These are phyloP conservation scores for Ligustrum vulgare DNA, from an alignment of 257 asterid species.

Conservation along the genomic window DNA sequence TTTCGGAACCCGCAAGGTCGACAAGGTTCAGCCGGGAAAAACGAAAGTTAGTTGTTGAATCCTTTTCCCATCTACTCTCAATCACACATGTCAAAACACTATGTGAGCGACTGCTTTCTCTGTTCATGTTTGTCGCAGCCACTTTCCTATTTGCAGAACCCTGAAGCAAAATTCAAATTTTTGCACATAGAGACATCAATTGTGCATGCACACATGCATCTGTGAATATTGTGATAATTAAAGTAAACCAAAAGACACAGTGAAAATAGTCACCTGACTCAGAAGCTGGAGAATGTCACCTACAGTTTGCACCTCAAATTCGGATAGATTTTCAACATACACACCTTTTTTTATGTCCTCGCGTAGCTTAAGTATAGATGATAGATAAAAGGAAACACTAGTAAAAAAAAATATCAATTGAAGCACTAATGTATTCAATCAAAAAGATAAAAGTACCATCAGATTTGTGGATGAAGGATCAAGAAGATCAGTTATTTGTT, in stretches of 20 bases:
- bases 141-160: constrained; percentile 91
- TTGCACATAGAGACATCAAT: constrained; percentile 18
- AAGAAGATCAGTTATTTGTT: constrained; percentile 91
- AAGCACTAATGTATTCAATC: constrained; percentile 11
- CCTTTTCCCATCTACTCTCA: constrained; percentile 95
- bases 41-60: constrained; percentile 80
- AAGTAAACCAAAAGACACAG: constrained; percentile 4
- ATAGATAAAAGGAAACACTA: constrained; percentile 21
- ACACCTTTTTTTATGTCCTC: constrained; percentile 92
- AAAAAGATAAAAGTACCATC: constrained; percentile 54
- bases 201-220: constrained; percentile 3
- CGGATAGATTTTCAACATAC: constrained; percentile 92
- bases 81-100: constrained; percentile 97
- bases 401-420: constrained; percentile 1
- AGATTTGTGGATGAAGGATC: constrained; percentile 95
- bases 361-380: constrained; percentile 51
- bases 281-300: constrained; percentile 86
- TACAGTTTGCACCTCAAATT: constrained; percentile 84
- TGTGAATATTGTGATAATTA: constrained; percentile 4
- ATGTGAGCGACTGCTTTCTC: constrained; percentile 99
- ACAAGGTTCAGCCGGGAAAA: constrained; percentile 94
- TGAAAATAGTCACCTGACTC: constrained; percentile 59
- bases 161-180: constrained; percentile 38
- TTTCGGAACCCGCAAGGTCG: constrained; percentile 99
- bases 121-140: constrained; percentile 96